Evolutionary conservation across 2,329 filamentous ascomycete species (phyloP).

Genomic region (Trichoderma sp.): DNA sequence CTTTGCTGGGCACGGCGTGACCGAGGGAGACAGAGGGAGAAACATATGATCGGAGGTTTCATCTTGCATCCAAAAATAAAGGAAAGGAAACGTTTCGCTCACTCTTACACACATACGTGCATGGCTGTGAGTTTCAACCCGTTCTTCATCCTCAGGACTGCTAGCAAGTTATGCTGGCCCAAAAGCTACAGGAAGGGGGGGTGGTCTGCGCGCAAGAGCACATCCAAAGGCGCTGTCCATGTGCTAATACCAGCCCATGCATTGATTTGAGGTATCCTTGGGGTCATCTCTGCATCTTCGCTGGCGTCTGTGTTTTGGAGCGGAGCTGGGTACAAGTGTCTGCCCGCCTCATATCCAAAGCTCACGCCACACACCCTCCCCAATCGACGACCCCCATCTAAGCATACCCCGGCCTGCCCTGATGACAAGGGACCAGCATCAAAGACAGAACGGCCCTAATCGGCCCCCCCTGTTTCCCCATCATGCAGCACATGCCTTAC

Average conservation of each 20-base stretch:
- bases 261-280: background rate
- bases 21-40: slow-evolving; percentile 10
- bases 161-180: background rate
- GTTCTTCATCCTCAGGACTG: slow-evolving; percentile 1
- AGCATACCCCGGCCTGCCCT: slow-evolving; percentile 12
- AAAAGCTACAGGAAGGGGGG: background rate
- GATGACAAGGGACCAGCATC: slow-evolving; percentile 13
- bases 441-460: slow-evolving; percentile 21
- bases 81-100: slow-evolving; percentile 17
- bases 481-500: slow-evolving; percentile 19
- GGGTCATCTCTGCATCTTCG: slow-evolving; percentile 9
- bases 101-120: background rate
- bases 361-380: slow-evolving; percentile 6
- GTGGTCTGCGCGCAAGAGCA: slow-evolving; percentile 7
- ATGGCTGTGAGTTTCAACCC: slow-evolving; percentile 10
- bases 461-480: slow-evolving; percentile 20
- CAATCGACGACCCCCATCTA: slow-evolving; percentile 18
- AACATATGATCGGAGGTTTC: slow-evolving; percentile 16
- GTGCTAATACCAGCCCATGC: slow-evolving; percentile 4
- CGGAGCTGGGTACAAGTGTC: slow-evolving; percentile 12
- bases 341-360: slow-evolving; percentile 15
- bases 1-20: slow-evolving; percentile 16
- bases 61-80: background rate
- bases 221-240: slow-evolving; percentile 13
- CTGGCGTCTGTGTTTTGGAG: slow-evolving; percentile 7